Base-by-base conservation (phyloP, 495 filamentous ascomycete species). In the Xylaria telfairii region DNA sequence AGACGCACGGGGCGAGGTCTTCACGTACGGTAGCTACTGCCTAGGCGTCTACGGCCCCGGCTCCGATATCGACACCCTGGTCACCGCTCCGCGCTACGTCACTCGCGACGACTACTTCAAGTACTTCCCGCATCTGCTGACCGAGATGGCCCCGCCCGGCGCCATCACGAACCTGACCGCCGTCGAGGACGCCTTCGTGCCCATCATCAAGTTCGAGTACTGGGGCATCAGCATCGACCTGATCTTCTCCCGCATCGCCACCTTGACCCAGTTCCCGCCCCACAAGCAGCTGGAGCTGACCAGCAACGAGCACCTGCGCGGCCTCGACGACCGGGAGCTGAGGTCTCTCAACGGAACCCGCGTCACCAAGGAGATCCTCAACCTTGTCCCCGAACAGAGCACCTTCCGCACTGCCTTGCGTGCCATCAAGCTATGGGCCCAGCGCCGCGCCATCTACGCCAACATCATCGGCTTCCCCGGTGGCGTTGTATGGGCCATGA, bases 401-500 rank as follows among this genome's bases (percentile, higher is more conserved):
- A 92, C 93, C 1, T 99, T 99, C 81, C 89, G 92, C 67, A 87
- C 92, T 67, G 96, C 96, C 4, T 80, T 97, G 63, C 90, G 96
- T 51, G 94, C 92, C 17, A 92, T 99, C 78, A 99, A 99, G 79
- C 85, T 98, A 7, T 99, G 96, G 96, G 94, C 95, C 34, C 93
- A 97, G 79, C 88, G 94, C 17, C 91, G 94, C 67, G 96, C 93
- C 13, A 92, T 98, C 21, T 98, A 98, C 78, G 92, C 93, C 63
- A 97, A 97, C 74, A 92, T 99, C 70, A 93, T 97, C 68, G 96
- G 96, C 19, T 99, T 94, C 73, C 96, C 96, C 12, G 96, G 96
- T 69, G 96, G 96, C 81, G 94, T 99, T 60, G 96, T 96, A 24
- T 99, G 95, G 93, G 96, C 95, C 37, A 97, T 99, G 91, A 84